Percentiles rank a stretch among this genome's conserved stretches.
phyloP scores from a whole-genome alignment of 306 rosid genomes.

The Citrullus amarus region DNA sequence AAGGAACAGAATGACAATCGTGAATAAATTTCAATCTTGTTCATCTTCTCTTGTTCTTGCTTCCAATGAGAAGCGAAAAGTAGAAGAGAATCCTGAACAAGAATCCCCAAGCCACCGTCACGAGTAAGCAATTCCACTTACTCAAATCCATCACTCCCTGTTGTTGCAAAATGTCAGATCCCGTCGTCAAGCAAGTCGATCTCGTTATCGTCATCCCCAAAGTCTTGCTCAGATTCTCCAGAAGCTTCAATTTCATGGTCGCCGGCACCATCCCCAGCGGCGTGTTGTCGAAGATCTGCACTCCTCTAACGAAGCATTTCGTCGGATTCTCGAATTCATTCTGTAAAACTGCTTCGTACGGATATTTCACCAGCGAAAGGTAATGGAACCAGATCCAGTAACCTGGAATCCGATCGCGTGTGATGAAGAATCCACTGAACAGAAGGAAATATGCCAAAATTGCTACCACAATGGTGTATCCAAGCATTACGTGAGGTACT shows the following conservation, averaged over 20 bases:
- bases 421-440: slow-evolving; percentile 90
- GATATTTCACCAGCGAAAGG: slow-evolving; percentile 70
- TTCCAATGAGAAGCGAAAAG: slow-evolving; percentile 51
- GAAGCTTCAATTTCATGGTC: slow-evolving; percentile 38
- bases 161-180: slow-evolving; percentile 50
- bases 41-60: slow-evolving; percentile 85
- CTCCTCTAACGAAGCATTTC: slow-evolving; percentile 68
- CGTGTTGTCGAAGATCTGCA: slow-evolving; percentile 70
- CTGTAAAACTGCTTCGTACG: slow-evolving; percentile 66
- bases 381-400: slow-evolving; percentile 99
- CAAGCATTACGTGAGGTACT: slow-evolving; percentile 90
- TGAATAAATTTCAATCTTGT: too few relatives aligned
- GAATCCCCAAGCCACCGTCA: slow-evolving; percentile 92
- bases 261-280: slow-evolving; percentile 44
- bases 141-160: slow-evolving; percentile 59
- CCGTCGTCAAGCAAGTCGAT: slow-evolving; percentile 76
- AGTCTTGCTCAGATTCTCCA: slow-evolving; percentile 49
- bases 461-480: slow-evolving; percentile 78
- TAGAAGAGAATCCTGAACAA: slow-evolving; percentile 81
- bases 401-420: slow-evolving; percentile 56
- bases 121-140: slow-evolving; percentile 75
- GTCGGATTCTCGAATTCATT: slow-evolving; percentile 47
- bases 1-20: too few relatives aligned
- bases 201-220: slow-evolving; percentile 46
- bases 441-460: slow-evolving; percentile 77